A percentile compares a stretch with the other conserved stretches of the same genome.
These are phyloP conservation scores for Cercophora newfieldiana DNA, from an alignment of 495 filamentous ascomycete genomes.

Conservation along the genomic window DNA sequence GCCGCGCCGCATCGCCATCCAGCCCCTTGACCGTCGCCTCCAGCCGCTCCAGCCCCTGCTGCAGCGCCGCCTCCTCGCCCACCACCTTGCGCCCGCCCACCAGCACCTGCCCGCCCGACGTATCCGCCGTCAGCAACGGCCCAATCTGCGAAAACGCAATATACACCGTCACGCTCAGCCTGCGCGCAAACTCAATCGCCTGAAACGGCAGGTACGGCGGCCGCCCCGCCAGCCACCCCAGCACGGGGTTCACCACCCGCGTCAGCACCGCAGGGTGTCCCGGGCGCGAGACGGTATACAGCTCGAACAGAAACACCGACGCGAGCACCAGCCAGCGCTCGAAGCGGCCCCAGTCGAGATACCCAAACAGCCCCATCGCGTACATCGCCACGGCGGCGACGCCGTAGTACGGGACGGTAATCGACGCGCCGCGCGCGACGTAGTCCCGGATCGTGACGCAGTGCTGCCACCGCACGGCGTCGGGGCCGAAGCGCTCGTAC, in stretches of 20 bases:
- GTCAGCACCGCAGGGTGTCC: constrained; percentile 55
- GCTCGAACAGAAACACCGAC: constrained; percentile 69
- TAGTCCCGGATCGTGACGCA: constrained; percentile 74
- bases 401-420: constrained; percentile 64
- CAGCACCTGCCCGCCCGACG: constrained; percentile 28
- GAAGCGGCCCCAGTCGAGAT: constrained; percentile 79
- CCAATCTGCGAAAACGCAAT: constrained; percentile 88
- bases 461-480: constrained; percentile 59
- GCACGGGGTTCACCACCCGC: constrained; percentile 62
- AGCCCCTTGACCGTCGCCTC: constrained; percentile 52
- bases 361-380: constrained; percentile 71
- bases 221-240: constrained; percentile 42
- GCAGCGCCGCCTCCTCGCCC: constrained; percentile 37
- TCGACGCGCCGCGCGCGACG: constrained; percentile 60
- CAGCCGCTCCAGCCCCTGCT: constrained; percentile 57
- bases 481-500: constrained; percentile 88
- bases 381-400: constrained; percentile 62
- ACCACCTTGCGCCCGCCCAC: constrained; percentile 29
- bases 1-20: constrained; percentile 65
- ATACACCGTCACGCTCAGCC: constrained; percentile 74
- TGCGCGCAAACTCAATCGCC: constrained; percentile 72
- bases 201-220: constrained; percentile 86
- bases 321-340: constrained; percentile 85
- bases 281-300: constrained; percentile 69
- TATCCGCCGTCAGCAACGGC: constrained; percentile 54